Conservation (phyloP, 2,329 filamentous ascomycete genomes). For the Parastagonospora nodorum region DNA sequence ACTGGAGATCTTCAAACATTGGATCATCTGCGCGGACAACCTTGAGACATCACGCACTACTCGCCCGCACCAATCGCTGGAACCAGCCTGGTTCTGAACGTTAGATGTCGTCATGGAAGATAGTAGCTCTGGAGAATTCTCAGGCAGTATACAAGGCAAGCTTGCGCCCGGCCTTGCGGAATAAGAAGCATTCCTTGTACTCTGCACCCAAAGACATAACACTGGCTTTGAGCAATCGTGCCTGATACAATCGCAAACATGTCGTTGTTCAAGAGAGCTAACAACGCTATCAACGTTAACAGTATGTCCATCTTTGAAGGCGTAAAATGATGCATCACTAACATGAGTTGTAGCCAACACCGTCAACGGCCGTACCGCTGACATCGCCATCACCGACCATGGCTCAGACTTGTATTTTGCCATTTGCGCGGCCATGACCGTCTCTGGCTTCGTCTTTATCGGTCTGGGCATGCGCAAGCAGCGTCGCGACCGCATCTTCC, state of each 20-base stretch:
- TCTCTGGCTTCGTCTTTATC: slow-evolving; percentile 60
- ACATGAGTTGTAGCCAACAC: slow-evolving; percentile 40
- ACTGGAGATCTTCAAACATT: neutral
- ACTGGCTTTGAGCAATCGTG: neutral
- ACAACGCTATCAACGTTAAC: slow-evolving; percentile 30
- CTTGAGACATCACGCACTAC: neutral
- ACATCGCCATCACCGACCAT: slow-evolving; percentile 63
- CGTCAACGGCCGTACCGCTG: slow-evolving; percentile 52
- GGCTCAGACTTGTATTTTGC: slow-evolving; percentile 69
- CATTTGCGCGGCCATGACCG: slow-evolving; percentile 62
- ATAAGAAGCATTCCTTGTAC: neutral
- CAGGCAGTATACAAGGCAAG: neutral
- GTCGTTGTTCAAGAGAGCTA: slow-evolving; percentile 12
- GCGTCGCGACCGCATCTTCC: slow-evolving; percentile 63
- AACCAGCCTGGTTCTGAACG: neutral
- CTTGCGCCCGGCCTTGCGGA: neutral
- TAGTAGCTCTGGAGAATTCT: neutral
- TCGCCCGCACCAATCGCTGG: neutral
- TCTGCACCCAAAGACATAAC: neutral
- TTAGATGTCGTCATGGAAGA: slow-evolving; percentile 3
- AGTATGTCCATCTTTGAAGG: slow-evolving; percentile 1
- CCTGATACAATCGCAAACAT: slow-evolving; percentile 2
- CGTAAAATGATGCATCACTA: neutral
- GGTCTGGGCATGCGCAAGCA: slow-evolving; percentile 59
- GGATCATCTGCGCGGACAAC: neutral